Conservation (phyloP, 306 rosid species). For the Acmispon strigosus region DNA sequence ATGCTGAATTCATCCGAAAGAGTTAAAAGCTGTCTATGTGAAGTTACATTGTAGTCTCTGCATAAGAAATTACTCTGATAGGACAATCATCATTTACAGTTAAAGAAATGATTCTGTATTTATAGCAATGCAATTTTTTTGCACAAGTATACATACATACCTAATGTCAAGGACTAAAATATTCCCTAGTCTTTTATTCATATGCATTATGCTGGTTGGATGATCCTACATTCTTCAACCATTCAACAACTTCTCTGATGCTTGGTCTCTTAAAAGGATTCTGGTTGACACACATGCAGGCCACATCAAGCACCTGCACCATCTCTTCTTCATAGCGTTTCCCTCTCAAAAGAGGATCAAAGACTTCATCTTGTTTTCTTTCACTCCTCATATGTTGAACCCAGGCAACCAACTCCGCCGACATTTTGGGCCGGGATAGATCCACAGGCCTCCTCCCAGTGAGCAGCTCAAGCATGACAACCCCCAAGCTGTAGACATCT, state of each 20-base stretch:
- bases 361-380: slow-evolving; percentile 60
- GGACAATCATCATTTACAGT: background rate
- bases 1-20: background rate
- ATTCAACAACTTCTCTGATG: slow-evolving; percentile 70
- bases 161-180: background rate
- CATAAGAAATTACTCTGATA: background rate
- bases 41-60: background rate
- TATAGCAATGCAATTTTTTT: background rate
- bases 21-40: background rate
- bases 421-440: slow-evolving; percentile 60
- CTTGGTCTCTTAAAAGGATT: slow-evolving; percentile 77
- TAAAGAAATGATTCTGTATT: background rate
- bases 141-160: slow-evolving; percentile 5
- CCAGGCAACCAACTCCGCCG: slow-evolving; percentile 76
- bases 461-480: slow-evolving; percentile 85
- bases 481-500: slow-evolving; percentile 86
- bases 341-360: slow-evolving; percentile 54
- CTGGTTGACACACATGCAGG: slow-evolving; percentile 68
- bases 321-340: slow-evolving; percentile 65
- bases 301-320: slow-evolving; percentile 71
- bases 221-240: slow-evolving; percentile 62
- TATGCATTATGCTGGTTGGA: slow-evolving; percentile 13
- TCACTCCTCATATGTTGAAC: slow-evolving; percentile 68
- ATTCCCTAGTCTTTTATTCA: slow-evolving; percentile 38
- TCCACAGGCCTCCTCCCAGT: slow-evolving; percentile 79